Conservation (phyloP, 768 basidiomycete species). For the Amanita inopinata region DNA sequence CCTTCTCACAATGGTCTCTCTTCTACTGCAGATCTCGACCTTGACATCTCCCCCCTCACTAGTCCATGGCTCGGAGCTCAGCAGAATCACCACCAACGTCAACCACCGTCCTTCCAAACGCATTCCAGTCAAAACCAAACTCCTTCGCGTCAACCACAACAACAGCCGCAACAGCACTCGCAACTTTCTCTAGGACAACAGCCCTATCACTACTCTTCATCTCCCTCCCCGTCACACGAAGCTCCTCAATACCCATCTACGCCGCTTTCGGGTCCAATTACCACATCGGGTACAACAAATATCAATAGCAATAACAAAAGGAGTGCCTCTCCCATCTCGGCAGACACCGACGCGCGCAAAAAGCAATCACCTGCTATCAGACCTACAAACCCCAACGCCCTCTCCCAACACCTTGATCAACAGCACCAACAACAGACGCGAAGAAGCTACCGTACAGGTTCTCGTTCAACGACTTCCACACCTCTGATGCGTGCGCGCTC, state of each 20-base stretch:
- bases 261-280: background rate
- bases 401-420: conserved; percentile 14
- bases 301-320: conserved; percentile 34
- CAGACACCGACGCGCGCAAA: conserved; percentile 44
- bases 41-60: conserved; percentile 71
- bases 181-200: background rate
- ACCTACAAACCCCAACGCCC: conserved; percentile 16
- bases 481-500: conserved; percentile 33
- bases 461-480: conserved; percentile 51
- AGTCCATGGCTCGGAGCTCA: conserved; percentile 74
- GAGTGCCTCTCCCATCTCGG: conserved; percentile 44
- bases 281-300: background rate
- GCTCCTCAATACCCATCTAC: background rate
- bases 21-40: conserved; percentile 47
- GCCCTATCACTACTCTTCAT: conserved; percentile 9
- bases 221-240: conserved; percentile 4
- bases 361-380: conserved; percentile 42
- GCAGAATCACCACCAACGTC: conserved; percentile 14
- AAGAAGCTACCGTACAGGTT: conserved; percentile 22
- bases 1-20: conserved; percentile 17
- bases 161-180: conserved; percentile 4
- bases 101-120: background rate
- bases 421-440: conserved; percentile 9
- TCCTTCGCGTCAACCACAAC: conserved; percentile 7
- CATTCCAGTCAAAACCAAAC: conserved; percentile 3